Evolutionary conservation across 345 rosid genomes (phyloP).

Genomic region (Adansonia digitata): DNA sequence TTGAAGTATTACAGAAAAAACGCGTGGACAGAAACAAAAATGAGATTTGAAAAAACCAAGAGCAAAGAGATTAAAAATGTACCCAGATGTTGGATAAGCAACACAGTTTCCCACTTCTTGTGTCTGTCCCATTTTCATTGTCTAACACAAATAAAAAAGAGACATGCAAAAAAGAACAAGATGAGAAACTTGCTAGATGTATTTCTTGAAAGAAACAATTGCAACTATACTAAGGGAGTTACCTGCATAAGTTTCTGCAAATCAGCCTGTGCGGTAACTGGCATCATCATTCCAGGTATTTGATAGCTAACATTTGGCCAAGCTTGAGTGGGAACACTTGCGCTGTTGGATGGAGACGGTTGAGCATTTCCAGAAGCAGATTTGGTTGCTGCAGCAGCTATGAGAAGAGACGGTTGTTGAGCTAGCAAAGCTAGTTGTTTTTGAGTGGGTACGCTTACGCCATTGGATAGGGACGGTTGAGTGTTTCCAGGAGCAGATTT

Average conservation of each 20-base stretch:
- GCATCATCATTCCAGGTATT: conserved; percentile 66
- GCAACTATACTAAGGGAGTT: conserved; percentile 6
- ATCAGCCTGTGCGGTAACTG: conserved; percentile 49
- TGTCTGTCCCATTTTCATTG: conserved; percentile 39
- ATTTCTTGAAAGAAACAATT: conserved; percentile 6
- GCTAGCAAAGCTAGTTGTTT: conserved; percentile 79
- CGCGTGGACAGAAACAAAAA: neutral
- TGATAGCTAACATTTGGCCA: conserved; percentile 60
- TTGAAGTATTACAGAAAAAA: neutral
- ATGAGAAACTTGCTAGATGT: conserved; percentile 17
- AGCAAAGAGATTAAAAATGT: conserved; percentile 10
- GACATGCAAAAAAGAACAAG: conserved; percentile 8
- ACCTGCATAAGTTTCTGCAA: conserved; percentile 79
- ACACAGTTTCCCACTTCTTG: conserved; percentile 40
- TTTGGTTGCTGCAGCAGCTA: conserved; percentile 84
- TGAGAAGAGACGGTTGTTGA: conserved; percentile 81
- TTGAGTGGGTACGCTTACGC: conserved; percentile 38
- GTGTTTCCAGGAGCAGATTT: conserved; percentile 48
- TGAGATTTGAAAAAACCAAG: neutral
- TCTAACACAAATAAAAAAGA: conserved; percentile 24
- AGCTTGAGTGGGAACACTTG: conserved; percentile 39
- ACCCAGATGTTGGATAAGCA: conserved; percentile 59
- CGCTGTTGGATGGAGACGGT: conserved; percentile 49
- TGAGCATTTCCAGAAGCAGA: conserved; percentile 44
- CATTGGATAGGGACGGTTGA: conserved; percentile 56